Base-by-base conservation (phyloP, 768 basidiomycete species). In the Imleria badia region DNA sequence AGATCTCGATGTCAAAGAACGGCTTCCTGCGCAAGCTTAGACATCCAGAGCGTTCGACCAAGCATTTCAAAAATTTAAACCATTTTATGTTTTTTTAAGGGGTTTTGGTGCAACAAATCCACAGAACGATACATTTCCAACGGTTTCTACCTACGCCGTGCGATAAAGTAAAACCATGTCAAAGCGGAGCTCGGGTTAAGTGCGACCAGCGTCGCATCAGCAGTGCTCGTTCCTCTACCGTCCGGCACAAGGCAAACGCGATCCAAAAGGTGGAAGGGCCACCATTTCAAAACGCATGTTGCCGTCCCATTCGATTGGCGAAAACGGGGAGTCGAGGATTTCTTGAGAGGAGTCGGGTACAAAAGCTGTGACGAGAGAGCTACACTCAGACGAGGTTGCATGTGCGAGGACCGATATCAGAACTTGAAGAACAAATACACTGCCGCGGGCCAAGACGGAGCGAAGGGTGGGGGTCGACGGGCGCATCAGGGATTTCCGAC, bases 401-500 rank as follows among this genome's bases (percentile, higher is more conserved):
- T 40, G 17, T 12, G 30, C 29, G 35, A 54, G 9, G 17, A 7
- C 29, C 35, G 13, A 54, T 12, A 55, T 29, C 15, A 23, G 13
- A 45, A n/a, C 33, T 41, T 20, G 35, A 14, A 20, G 0, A 19
- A 35, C 19, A 12, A 42, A 56, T 12, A n/a, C 26, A 6, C 53
- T 55, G 20, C 29, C 40, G 10, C 10, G 15, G 30, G 22, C 53
- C 36, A 14, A 19, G 40, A 7, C 26, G 31, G 30, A 31, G 6
- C 35, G 19, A 13, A 4, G 30, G 10, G 14, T 0, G 19, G 44
- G 55, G 56, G 40, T 42, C 56, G 14, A 59, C 45, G 40, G 26
- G 15, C 29, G 6, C 56, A 53, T 48, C 45, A 14, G 12, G 23
- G 42, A 51, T 35, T 58, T 58, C 55, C 55, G 33, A 35, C 56